These are phyloP conservation scores for Berberis vulgaris DNA, from an alignment of 164 flowering plant genomes.

Conservation along the genomic window DNA sequence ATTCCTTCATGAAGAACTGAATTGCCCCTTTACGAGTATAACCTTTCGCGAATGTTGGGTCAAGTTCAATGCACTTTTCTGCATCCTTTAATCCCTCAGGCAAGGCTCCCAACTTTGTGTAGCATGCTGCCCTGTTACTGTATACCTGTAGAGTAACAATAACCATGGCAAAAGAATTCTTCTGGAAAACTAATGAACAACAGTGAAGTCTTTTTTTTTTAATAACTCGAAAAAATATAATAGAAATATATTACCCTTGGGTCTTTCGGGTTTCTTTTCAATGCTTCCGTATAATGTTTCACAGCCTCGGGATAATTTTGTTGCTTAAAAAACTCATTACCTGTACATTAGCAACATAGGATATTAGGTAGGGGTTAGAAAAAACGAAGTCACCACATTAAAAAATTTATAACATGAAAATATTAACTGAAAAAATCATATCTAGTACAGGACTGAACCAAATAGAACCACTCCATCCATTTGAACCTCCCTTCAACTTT, in stretches of 20 bases:
- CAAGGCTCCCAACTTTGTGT: constrained; percentile 86
- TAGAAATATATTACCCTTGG: constrained; percentile 38
- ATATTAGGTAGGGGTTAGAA: neutral
- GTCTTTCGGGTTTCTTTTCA: constrained; percentile 85
- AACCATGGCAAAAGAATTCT: neutral
- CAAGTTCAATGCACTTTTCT: constrained; percentile 96
- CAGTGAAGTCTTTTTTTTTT: too few species aligned
- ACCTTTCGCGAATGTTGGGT: constrained; percentile 89
- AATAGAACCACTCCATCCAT: too few species aligned
- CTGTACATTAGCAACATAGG: constrained; percentile 22
- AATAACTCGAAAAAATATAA: too few species aligned
- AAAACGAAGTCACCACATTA: neutral
- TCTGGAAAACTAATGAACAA: neutral
- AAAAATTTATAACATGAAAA: neutral
- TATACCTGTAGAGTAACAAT: constrained; percentile 51
- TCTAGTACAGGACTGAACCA: too few species aligned
- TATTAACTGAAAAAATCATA: neutral
- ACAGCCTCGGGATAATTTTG: constrained; percentile 88
- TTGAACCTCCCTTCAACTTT: too few species aligned
- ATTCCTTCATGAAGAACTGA: constrained; percentile 96
- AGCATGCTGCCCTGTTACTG: constrained; percentile 94
- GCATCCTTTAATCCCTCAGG: constrained; percentile 97
- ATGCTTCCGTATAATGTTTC: constrained; percentile 83
- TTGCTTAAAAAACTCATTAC: constrained; percentile 86
- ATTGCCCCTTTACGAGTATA: constrained; percentile 88